Percentiles rank a stretch among this genome's conserved stretches.
Evolutionary conservation across 2,329 filamentous ascomycete genomes (phyloP).

Genomic region (Pseudonectria foliicola): DNA sequence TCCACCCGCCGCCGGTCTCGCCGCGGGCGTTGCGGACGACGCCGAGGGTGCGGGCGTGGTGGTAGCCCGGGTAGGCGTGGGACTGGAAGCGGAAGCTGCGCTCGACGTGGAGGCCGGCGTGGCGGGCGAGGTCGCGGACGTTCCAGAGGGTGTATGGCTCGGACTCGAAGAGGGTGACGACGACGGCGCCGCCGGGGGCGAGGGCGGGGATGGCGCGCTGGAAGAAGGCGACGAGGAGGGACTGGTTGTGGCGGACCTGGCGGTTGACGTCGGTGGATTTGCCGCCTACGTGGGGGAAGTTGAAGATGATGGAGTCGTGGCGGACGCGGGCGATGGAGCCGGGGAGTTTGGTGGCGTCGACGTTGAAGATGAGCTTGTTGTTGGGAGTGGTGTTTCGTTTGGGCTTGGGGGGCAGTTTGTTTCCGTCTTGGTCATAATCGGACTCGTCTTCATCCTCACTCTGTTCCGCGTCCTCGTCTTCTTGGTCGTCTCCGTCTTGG

Average conservation of each 20-base stretch:
- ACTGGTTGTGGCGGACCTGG: constrained; percentile 88
- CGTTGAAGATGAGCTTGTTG: constrained; percentile 46
- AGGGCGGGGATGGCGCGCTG: constrained; percentile 35
- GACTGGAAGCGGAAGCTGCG: constrained; percentile 64
- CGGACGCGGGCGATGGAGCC: constrained; percentile 33
- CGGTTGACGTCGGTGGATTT: constrained; percentile 89
- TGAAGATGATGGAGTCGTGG: constrained; percentile 83
- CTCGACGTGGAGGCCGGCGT: constrained; percentile 63
- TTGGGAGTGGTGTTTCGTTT: constrained; percentile 12
- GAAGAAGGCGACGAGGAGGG: constrained; percentile 66
- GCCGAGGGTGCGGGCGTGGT: constrained; percentile 65
- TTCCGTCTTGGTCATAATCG: constrained; percentile 13
- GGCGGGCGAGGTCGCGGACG: constrained; percentile 75
- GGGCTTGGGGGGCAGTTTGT: constrained; percentile 4
- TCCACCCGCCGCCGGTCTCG: constrained; percentile 36
- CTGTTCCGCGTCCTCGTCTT: constrained; percentile 5
- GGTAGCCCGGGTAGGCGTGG: constrained; percentile 64
- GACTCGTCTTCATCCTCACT: constrained; percentile 11
- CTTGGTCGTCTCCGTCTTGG: constrained; percentile 11
- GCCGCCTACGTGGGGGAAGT: constrained; percentile 94
- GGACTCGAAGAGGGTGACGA: constrained; percentile 87
- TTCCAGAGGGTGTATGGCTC: constrained; percentile 97
- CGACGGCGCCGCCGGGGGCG: constrained; percentile 50
- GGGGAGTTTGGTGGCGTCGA: constrained; percentile 61
- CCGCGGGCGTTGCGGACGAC: constrained; percentile 45